Evolutionary conservation across 2,329 filamentous ascomycete genomes (phyloP), one percentile per base, ranked within the genome.

Genomic region (Keithomyces neogunnii): DNA sequence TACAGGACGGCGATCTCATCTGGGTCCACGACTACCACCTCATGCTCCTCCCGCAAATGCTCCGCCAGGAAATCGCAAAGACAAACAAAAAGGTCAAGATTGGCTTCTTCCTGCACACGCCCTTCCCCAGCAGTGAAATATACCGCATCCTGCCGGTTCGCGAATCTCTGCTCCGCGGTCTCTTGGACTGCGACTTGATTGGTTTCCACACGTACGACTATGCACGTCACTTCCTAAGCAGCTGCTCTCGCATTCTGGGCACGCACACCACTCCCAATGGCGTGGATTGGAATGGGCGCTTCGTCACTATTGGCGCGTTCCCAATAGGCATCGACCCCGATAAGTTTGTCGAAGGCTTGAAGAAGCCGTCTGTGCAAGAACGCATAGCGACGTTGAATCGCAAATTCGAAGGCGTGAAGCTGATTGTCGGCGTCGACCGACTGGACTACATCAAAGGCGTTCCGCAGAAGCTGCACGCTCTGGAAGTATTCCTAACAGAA

Each of bases 161-260:
- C 56, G 90, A 96, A 66, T 85, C 89, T 62, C 84, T 97, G 48
- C 79, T 99, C 44, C 78, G 86, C 47, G 91, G 93, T 51, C 83
- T 97, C 39, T 77, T 99, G 35, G 87, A 95, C 66, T 96, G 92
- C 73, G 93, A 97, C 66, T 75, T 99, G 53, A 89, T 97, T 64
- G 93, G 93, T 33, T 97, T 99, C 75, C 93, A 99, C 71, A 99
- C 93, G 31, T 97, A 96, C 73, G 92, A 97, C 72, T 99, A 99
- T 64, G 92, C 91, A n/a, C 82, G 93, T 49, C 93, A 99, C 71
- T 99, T 97, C 73, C 73, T 99, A 59, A 96, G 90, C 72, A 92
- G 88, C 65, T 97, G 93, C 72, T 92, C 90, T n/a, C 86, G 92
- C 57, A 93, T 97, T 59, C 77, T 96, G 44, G 81, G 80, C 56